A percentile compares a stretch with the other conserved stretches of the same genome.
These are phyloP conservation scores for Pichia cephalocereana DNA, from an alignment of 805 yeast genomes.

Conservation along the genomic window DNA sequence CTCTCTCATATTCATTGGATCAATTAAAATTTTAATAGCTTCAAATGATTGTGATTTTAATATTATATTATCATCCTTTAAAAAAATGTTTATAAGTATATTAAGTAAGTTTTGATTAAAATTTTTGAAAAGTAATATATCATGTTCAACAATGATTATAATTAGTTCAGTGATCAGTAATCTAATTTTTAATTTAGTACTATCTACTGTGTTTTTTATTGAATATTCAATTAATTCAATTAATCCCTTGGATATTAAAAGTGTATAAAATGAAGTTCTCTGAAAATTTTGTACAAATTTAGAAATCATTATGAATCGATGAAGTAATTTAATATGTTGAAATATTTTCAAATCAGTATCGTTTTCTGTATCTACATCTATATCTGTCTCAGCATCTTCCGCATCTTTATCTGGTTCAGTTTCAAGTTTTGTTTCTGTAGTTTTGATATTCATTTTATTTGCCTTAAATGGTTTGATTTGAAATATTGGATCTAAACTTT, in stretches of 20 bases:
- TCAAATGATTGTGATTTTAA: conserved; percentile 76
- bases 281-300: conserved; percentile 55
- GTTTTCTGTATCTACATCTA: not conserved
- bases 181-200: conserved; percentile 32
- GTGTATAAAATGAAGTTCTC: conserved; percentile 53
- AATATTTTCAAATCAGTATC: conserved; percentile 32
- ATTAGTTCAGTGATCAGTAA: conserved; percentile 73
- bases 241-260: conserved; percentile 59
- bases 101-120: conserved; percentile 38
- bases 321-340: conserved; percentile 70
- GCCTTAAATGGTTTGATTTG: conserved; percentile 33
- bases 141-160: conserved; percentile 76
- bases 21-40: conserved; percentile 67
- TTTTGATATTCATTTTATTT: no score
- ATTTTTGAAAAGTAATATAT: conserved; percentile 48
- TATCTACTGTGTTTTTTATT: conserved; percentile 34
- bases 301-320: conserved; percentile 71
- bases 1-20: conserved; percentile 31
- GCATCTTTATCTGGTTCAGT: not conserved
- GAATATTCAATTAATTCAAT: conserved; percentile 67
- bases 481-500: conserved; percentile 53
- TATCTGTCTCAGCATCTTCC: conserved; percentile 8
- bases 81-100: conserved; percentile 48
- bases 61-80: conserved; percentile 59
- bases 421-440: conserved; percentile 34